Evolutionary conservation across 2,329 filamentous ascomycete genomes (phyloP), one percentile per base, ranked within the genome.

Genomic region (Colletotrichum orbiculare): DNA sequence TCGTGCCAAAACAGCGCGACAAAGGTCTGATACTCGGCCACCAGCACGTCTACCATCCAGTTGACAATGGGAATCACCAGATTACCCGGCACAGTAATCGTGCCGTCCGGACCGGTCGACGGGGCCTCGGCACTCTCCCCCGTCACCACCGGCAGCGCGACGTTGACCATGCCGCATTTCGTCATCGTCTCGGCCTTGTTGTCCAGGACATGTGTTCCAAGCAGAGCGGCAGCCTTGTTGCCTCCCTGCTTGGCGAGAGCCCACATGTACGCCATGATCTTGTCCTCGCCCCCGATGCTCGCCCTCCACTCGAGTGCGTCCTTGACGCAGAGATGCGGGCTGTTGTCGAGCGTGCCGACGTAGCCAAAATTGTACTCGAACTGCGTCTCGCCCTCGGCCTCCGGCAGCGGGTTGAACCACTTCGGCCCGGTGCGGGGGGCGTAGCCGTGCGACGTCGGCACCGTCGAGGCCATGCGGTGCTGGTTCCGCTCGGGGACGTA

Each of bases 381-480:
- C 1, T 76, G 73, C 8, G 85, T 84, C 71, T 90, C 89, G 6
- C 64, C 49, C 25, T 25, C 25, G 59, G 68, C 77, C 39, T 74
- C 74, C 10, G 81, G 83, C 37, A 85, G 72, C n/a, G 83, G 81
- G 38, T 78, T 78, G 39, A 69, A 71, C 8, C 78, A 72, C 11
- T 66, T 39, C 33, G 38, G 62, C 2, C 67, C 64, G 3, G 65
- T 60, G 34, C 71, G 73, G 0, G 92, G 83, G 0, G 85, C 73
- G 75, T 92, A 97, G 0, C 93, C 91, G 75, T 94, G 92, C 43
- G 90, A 93, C 0, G 93, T 97, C 0, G 93, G 92, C 37, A 96
- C 76, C 0, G 92, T 90, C 2, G 89, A 89, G 12, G 88, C 85
- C 46, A 97, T 87, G 47, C 96, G 77, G 53, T 82, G 79, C 75